Evolutionary conservation across 331 rosid species (phyloP), one percentile per base, ranked within the genome.

Genomic region (Prunus yedoensis): DNA sequence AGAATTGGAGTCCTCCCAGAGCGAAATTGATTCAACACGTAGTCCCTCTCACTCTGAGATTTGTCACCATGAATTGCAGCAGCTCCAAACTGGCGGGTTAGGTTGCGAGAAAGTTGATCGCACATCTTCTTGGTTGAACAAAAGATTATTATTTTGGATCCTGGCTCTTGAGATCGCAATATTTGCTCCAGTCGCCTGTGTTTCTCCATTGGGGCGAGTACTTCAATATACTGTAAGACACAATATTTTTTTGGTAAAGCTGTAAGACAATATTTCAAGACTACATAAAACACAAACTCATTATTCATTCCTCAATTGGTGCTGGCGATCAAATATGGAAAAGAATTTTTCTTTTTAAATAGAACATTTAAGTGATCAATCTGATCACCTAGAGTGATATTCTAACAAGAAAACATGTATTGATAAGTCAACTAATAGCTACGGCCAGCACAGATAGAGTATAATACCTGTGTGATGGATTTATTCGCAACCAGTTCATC

Each of bases 71-170:
- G 99, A 69, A 95, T 95, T 63, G 99, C 98, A 54, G 96, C 92
- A 76, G 98, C 99, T 64, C 99, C 97, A 80, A 92, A 95, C 75
- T 91, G 97, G 66, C 98, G 96, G 2, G 93, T 73, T 59, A 95
- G 96, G 81, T 91, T 95, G 30, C 97, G 97, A 71, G 97, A 84
- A 74, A 95, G 97, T 77, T 92, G 99, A 86, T 95, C 99, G 62
- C 99, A 95, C 99, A 95, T 95, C 86, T 92, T 95, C 88, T 95
- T 92, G 32, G 99, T 95, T 67, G 99, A 95, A 80, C 99, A 95
- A 71, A 95, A 95, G 56, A 95, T 77, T 47, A 95, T 95, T 70
- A 95, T 80, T 81, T 95, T 95, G 20, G 99, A 92, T 27, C 99
- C 99, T 77, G 90, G 91, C 70, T 95, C 99, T 82, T 91, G 96